Evolutionary conservation across 306 rosid genomes (phyloP), one percentile per base, ranked within the genome.

Genomic region (Phaseolus lunatus): DNA sequence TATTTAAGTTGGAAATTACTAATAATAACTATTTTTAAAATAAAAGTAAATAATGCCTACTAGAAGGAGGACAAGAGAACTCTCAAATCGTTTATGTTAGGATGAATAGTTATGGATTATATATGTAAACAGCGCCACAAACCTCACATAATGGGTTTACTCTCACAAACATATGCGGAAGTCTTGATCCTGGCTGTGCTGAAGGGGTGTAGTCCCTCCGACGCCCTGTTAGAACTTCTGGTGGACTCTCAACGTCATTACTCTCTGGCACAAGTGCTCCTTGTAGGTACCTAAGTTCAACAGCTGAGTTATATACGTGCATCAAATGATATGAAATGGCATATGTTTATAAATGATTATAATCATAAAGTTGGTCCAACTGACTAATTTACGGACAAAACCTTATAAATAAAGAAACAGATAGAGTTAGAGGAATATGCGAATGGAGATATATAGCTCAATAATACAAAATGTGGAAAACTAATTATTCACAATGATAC

Each of bases 81-180:
- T 20, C 26, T 65, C 22, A 5, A 35, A 73, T 71, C 12, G 22
- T 23, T 56, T 24, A 16, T 67, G 52, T 43, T 20, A 44, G 33
- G 16, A 5, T 20, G 63, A 49, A 72, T 64, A 71, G 45, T 56
- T 48, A 65, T 9, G 19, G 63, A 50, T 47, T 20, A 58, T 47
- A 31, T 47, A 59, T 54, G 45, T 47, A 37, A 57, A 16, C 29
- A 49, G 41, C 44, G 62, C 73, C 65, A 82, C 84, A 29, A 82
- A 92, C 99, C 97, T 89, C 81, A 71, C 72, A 85, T 9, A 72
- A 82, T 44, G 81, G 59, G 73, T 83, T 80, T 27, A 73, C 72
- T 83, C 81, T 85, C 85, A 95, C 90, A 45, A 87, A 82, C 89
- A 92, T 87, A 85, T 95, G 99, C 16, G 99, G 99, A 19, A 95